Conservation (phyloP, 306 rosid genomes). For the Carpinus viminea region DNA sequence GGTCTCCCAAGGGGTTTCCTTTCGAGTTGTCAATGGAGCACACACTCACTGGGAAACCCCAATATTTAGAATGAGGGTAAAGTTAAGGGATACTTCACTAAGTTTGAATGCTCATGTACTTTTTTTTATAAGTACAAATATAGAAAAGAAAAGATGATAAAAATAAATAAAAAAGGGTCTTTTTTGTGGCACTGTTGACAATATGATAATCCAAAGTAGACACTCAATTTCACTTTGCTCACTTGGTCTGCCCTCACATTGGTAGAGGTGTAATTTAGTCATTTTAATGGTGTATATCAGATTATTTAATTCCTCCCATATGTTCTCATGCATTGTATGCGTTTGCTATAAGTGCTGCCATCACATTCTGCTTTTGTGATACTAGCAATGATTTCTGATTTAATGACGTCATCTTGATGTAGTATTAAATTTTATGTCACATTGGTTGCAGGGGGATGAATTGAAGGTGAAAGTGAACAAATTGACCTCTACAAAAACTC, state of each 20-base stretch:
- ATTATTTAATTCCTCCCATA: background rate
- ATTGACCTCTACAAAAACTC: constrained; percentile 82
- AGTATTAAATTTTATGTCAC: constrained; percentile 14
- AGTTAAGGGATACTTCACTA: background rate
- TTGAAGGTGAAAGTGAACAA: constrained; percentile 89
- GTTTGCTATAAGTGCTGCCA: background rate
- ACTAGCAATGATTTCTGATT: background rate
- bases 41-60: background rate
- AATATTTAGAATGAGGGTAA: background rate
- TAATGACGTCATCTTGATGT: background rate
- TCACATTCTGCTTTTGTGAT: background rate
- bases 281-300: background rate
- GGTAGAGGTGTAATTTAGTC: background rate
- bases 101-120: background rate
- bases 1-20: background rate
- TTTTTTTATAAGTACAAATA: background rate
- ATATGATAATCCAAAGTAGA: background rate
- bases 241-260: background rate
- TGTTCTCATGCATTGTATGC: background rate
- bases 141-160: background rate
- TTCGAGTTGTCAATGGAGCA: background rate
- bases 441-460: constrained; percentile 62
- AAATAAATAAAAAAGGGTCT: background rate
- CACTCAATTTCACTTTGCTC: background rate
- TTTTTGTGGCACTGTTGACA: background rate